Evolutionary conservation across 805 yeast genomes (phyloP), one percentile per base, ranked within the genome.

Genomic region (Starmerella bombi): DNA sequence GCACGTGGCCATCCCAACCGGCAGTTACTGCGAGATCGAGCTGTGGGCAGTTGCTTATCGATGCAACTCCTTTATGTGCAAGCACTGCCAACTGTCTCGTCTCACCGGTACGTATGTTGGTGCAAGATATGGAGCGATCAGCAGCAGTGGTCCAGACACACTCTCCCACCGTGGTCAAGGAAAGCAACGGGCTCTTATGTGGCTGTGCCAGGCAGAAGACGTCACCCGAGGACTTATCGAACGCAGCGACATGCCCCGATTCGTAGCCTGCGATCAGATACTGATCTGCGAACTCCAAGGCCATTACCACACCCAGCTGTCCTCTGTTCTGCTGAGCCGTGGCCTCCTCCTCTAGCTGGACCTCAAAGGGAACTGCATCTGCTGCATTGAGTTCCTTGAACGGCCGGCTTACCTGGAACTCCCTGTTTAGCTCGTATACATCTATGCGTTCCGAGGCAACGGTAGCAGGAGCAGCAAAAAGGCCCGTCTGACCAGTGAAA

Each of bases 381-480:
- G 43, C 32, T 16, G 43, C 48, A 19, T 38, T 36, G 19, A 44
- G 39, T 2, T 42, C 48, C 45, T 37, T 46, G 22, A 17, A 36
- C 36, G 37, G 56, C n/a, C 58, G 46, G 16, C 33, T 30, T 34
- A 50, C 48, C 22, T 33, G 22, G 32, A 44, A 31, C 19, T 22
- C 19, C 18, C 44, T 43, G 22, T 36, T 32, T 9, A 75, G 49
- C 27, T 55, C 52, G 54, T 79, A 79, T 1, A 82, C 54, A 51
- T 81, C 93, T 46, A 80, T 67, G 25, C 66, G 65, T 31, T 77
- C 72, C 0, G 91, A 75, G 50, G 73, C 72, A 8, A 65, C 57
- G 0, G 84, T 72, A 15, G 77, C 74, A 0, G 93, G 84, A 1
- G 81, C 71, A 0, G 68, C 68, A 5, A 77, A 53, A 20, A 73